Evolutionary conservation across 1,284 basidiomycete genomes (phyloP), one percentile per base, ranked within the genome.

Genomic region (Prillingera fragicola): DNA sequence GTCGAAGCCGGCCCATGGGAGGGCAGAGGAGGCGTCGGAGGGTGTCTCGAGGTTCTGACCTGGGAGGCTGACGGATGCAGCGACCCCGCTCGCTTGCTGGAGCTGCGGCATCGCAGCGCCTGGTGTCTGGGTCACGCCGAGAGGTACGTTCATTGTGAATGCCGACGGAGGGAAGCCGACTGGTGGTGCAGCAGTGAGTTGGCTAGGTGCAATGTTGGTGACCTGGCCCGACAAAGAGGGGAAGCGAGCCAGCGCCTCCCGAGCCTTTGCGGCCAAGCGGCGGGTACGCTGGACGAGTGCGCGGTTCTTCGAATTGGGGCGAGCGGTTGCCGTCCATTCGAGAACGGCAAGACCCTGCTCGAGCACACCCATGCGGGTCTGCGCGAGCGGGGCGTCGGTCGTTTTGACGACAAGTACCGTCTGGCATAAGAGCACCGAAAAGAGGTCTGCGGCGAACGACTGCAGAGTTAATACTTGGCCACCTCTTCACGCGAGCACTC

Each of bases 401-500:
- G 52, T 54, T 44, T 54, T 54, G 34, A 47, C 45, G 17, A 54
- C 43, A 4, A 54, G 42, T 8, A 54, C 44, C 12, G 52, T 41
- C 25, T 50, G 52, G 34, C 52, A 54, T 17, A 50, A 48, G 9
- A 54, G 48, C 9, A 50, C 48, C 3, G 41, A 44, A 38, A 54
- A 54, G 6, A 54, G 48, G 36, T 54, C 52, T 23, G 52, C 52
- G 7, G 52, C 52, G 31, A 54, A 54, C 10, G 52, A 54, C 48
- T 39, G 33, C 8, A 6, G 8, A 15, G 5, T 19, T 9, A 23
- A 13, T 10, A 26, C 9, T 14, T 12, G 28, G 10, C 28, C 3
- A 14, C 5, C 14, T 13, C 34, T 25, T n/a, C n/a, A n/a, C 17
- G 28, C 4, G 3, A 3, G 28, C 10, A 31, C 29, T 32, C 29